These are phyloP conservation scores for Macrophomina tecta DNA, from an alignment of 2,329 filamentous ascomycete species.

Conservation along the genomic window DNA sequence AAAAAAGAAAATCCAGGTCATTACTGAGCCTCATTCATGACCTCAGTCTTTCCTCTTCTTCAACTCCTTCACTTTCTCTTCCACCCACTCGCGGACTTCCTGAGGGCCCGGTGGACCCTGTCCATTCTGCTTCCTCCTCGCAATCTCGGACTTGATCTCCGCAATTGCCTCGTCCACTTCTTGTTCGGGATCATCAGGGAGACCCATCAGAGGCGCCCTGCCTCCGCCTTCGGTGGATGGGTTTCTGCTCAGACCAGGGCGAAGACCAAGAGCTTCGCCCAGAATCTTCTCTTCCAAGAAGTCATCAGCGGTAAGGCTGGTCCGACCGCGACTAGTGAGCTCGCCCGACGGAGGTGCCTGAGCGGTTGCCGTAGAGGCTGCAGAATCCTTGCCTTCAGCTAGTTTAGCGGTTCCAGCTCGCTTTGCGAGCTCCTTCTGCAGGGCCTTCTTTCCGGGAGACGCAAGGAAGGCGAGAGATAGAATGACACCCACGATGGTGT, in stretches of 20 bases:
- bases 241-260: constrained; percentile 21
- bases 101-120: constrained; percentile 41
- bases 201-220: constrained; percentile 32
- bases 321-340: background rate
- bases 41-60: constrained; percentile 10
- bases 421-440: constrained; percentile 41
- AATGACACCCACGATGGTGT: constrained; percentile 72
- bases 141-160: constrained; percentile 76
- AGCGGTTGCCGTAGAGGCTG: constrained; percentile 44
- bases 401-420: constrained; percentile 35
- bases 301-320: constrained; percentile 17
- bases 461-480: constrained; percentile 76
- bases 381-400: constrained; percentile 35
- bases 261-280: constrained; percentile 19
- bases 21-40: background rate
- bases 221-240: constrained; percentile 24
- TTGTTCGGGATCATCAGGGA: constrained; percentile 75
- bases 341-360: background rate
- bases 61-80: constrained; percentile 40
- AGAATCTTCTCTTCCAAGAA: constrained; percentile 26
- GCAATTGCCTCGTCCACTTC: constrained; percentile 80
- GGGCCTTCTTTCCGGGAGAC: constrained; percentile 71
- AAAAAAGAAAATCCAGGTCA: too few relatives aligned
- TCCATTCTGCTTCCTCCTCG: constrained; percentile 59
- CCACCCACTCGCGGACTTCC: constrained; percentile 44